phyloP scores from a whole-genome alignment of 208 protist species.

The Tritrichomonas musculus region DNA sequence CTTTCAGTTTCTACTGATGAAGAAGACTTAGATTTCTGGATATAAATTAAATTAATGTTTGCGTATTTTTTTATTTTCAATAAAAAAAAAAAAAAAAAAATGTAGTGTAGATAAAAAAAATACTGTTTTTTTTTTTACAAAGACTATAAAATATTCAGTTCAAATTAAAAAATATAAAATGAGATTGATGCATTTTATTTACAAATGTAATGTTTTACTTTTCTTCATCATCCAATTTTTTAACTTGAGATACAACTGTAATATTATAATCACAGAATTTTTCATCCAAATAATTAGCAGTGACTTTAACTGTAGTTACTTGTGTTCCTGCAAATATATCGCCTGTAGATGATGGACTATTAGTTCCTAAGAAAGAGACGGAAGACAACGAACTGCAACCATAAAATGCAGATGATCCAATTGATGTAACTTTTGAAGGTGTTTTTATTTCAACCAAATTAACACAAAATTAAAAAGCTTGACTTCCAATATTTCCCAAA shows the following conservation, averaged over 20 bases:
- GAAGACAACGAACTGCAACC: not conserved
- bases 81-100: no score
- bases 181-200: not conserved
- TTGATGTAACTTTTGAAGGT: not conserved
- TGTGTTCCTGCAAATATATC: not conserved
- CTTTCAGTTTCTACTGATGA: no score
- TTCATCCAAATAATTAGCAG: not conserved
- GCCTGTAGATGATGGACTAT: not conserved
- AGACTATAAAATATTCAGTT: no score
- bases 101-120: no score
- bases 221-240: not conserved
- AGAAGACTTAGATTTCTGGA: no score
- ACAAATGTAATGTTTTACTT: not conserved
- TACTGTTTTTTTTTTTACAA: no score
- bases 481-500: not conserved
- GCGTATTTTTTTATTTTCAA: no score
- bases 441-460: not conserved
- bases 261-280: not conserved
- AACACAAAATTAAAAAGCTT: not conserved
- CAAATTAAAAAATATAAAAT: not conserved
- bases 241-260: not conserved
- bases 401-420: not conserved
- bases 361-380: not conserved
- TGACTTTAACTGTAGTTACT: not conserved
- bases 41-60: no score